Base-by-base conservation (phyloP, 2,329 filamentous ascomycete species). In the Magnaporthiopsis rhizophila region DNA sequence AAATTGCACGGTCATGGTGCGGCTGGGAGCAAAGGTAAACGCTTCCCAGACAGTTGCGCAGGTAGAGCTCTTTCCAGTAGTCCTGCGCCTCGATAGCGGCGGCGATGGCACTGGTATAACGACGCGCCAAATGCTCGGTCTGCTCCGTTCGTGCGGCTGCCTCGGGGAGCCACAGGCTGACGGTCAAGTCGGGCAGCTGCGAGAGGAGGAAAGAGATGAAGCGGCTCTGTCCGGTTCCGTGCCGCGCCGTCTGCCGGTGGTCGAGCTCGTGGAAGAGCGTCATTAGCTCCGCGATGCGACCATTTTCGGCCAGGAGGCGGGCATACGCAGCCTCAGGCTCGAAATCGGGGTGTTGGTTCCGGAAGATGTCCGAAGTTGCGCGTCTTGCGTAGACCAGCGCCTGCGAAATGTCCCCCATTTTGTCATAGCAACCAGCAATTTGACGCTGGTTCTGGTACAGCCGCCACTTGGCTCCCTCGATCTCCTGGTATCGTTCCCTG, bases 251-350 rank as follows among this genome's bases (percentile, higher is more conserved):
- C 7, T 58, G 30, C 11, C 62, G 26, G 2, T 57, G 24, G 18
- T 63, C 57, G 8, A 63, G 62, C 62, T 63, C 62, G 30, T 45
- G 57, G 24, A 58, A 24, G 1, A 59, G 36, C 7, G 62, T 24
- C 34, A 63, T 30, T 0, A 63, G 62, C 13, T 21, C 53, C n/a
- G 26, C 32, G 18, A 63, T 36, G 56, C 38, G 26, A 13, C 56
- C 26, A 57, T 63, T 58, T 26, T 58, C 34, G 56, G 62, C 62
- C 15, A 63, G 36, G 62, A 63, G 58, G 34, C 56, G 38, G 15
- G 56, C 62, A 13, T 59, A 63, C 7, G 62, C 53, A 13, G 62
- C 62, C 34, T 63, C 62, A 18, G 62, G 53, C 62, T 63, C 62
- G 56, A 59, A 63, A 34, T 57, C 24, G 2, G 62, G 15, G 34